phyloP scores from a whole-genome alignment of 2,329 filamentous ascomycete species.

The Hortaea sp. region DNA sequence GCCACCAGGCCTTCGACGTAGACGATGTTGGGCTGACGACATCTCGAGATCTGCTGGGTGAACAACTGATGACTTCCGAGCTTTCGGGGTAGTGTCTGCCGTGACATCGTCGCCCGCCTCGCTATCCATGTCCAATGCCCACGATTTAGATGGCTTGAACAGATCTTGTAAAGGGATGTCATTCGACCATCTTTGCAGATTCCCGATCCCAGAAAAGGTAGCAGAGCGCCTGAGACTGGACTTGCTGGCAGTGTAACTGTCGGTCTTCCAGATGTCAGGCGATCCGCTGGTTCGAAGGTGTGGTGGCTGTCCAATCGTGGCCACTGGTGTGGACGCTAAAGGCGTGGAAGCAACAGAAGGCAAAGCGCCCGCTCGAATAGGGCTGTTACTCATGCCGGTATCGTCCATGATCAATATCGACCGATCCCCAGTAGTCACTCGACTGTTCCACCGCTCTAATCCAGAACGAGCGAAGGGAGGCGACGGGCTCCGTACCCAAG shows the following conservation, averaged over 20 bases:
- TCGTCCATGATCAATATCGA: conserved; percentile 82
- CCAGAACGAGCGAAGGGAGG: conserved; percentile 23
- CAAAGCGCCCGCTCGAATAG: conserved; percentile 13
- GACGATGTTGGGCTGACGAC: conserved; percentile 24
- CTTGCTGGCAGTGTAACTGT: background rate
- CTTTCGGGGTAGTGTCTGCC: background rate
- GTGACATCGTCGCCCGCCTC: background rate
- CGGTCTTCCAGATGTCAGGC: conserved; percentile 3
- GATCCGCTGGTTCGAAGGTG: conserved; percentile 11
- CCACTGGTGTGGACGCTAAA: conserved; percentile 13
- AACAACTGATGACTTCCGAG: conserved; percentile 27
- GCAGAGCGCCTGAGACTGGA: background rate
- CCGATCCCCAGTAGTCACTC: conserved; percentile 70
- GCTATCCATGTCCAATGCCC: conserved; percentile 4
- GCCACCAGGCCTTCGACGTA: conserved; percentile 39
- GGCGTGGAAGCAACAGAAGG: conserved; percentile 19
- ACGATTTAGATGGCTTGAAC: conserved; percentile 13
- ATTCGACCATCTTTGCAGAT: background rate
- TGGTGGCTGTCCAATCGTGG: conserved; percentile 7
- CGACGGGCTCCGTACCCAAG: background rate
- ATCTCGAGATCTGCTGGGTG: conserved; percentile 30
- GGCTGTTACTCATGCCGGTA: conserved; percentile 42
- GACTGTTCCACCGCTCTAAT: conserved; percentile 32
- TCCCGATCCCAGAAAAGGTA: background rate
- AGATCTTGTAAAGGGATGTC: conserved; percentile 16